Percentiles rank a stretch among this genome's conserved stretches.
Conservation (phyloP, 2,329 filamentous ascomycete species). For the Nannizziopsis arthrosporioides region DNA sequence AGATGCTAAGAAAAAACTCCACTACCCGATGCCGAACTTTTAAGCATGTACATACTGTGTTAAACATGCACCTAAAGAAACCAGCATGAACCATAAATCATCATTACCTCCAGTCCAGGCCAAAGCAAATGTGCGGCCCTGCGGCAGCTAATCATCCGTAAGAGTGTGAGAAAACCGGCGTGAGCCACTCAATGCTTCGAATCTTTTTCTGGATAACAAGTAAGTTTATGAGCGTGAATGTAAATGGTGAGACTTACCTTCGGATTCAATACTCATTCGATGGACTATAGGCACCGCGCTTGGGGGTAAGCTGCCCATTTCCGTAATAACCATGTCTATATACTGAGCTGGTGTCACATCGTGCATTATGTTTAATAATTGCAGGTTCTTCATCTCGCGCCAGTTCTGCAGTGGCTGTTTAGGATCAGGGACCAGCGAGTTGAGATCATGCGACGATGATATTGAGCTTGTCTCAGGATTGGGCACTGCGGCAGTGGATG, state of each 20-base stretch:
- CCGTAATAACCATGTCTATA: conserved; percentile 79
- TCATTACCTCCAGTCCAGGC: not conserved
- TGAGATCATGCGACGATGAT: conserved; percentile 3
- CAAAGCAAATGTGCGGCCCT: not conserved
- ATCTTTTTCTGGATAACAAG: not conserved
- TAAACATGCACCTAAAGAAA: not conserved
- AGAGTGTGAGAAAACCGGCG: too few relatives aligned
- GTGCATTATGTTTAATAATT: conserved; percentile 67
- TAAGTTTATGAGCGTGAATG: too few relatives aligned
- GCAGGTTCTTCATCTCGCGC: conserved; percentile 48
- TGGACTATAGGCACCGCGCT: conserved; percentile 71
- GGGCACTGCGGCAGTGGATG: conserved; percentile 18
- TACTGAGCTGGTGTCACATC: conserved; percentile 83
- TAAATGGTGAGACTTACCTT: not conserved
- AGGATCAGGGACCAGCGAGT: conserved; percentile 17
- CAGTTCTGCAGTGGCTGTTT: conserved; percentile 39
- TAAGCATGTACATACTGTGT: conserved; percentile 4
- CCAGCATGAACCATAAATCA: not conserved
- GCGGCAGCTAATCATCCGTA: too few relatives aligned
- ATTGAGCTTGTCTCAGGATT: conserved; percentile 16
- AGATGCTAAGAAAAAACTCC: not conserved
- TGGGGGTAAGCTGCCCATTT: conserved; percentile 75
- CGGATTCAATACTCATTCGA: conserved; percentile 41
- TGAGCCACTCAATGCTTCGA: not conserved
- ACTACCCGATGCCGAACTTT: conserved; percentile 3